Percentiles rank a stretch among this genome's conserved stretches.
These are phyloP conservation scores for Botrytis aclada DNA, from an alignment of 2,329 filamentous ascomycete genomes.

Conservation along the genomic window DNA sequence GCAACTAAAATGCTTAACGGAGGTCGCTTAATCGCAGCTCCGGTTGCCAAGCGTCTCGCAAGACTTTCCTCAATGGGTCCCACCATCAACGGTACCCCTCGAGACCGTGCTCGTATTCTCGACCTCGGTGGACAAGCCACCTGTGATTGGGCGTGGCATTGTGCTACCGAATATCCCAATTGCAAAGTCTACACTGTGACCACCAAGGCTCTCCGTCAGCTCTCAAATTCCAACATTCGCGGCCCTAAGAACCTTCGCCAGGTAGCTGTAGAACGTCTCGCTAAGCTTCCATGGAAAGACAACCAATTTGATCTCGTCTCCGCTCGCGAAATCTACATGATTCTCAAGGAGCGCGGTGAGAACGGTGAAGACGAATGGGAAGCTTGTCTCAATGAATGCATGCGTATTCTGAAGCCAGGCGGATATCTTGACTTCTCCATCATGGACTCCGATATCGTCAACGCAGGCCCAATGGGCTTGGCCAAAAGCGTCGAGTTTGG, in stretches of 20 bases:
- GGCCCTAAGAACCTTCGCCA: slow-evolving; percentile 86
- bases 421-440: slow-evolving; percentile 90
- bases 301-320: slow-evolving; percentile 90
- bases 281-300: slow-evolving; percentile 78
- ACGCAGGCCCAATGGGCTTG: slow-evolving; percentile 73
- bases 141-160: slow-evolving; percentile 95
- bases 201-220: slow-evolving; percentile 66
- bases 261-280: slow-evolving; percentile 72
- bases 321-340: slow-evolving; percentile 78
- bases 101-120: slow-evolving; percentile 65
- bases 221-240: slow-evolving; percentile 70
- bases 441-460: slow-evolving; percentile 86
- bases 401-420: slow-evolving; percentile 83
- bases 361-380: slow-evolving; percentile 83
- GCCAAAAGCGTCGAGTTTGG: slow-evolving; percentile 89
- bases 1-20: slow-evolving; percentile 61
- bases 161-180: slow-evolving; percentile 79
- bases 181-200: slow-evolving; percentile 86
- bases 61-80: slow-evolving; percentile 51
- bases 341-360: slow-evolving; percentile 71
- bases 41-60: slow-evolving; percentile 60
- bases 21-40: slow-evolving; percentile 61
- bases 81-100: slow-evolving; percentile 44
- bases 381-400: slow-evolving; percentile 77
- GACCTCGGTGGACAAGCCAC: slow-evolving; percentile 82